These are phyloP conservation scores for Clathrospora elynae DNA, from an alignment of 2,329 filamentous ascomycete genomes.

Conservation along the genomic window DNA sequence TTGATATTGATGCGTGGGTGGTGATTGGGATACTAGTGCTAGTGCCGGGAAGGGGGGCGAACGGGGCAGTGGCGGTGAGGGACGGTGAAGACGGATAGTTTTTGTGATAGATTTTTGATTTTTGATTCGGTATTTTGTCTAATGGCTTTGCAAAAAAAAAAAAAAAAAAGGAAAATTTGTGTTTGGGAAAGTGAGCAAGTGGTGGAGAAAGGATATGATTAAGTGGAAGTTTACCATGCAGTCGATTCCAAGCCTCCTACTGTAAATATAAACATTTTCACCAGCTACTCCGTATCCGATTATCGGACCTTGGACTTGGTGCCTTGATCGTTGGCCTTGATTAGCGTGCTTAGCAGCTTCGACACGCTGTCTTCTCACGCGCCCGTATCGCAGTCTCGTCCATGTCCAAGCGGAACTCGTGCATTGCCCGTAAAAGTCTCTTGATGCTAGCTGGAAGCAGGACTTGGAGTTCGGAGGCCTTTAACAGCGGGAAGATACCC, in stretches of 20 bases:
- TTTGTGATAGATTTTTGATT: slow-evolving; percentile 56
- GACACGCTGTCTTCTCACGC: not conserved
- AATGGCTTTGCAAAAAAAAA: too few species aligned
- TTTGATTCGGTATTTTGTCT: too few species aligned
- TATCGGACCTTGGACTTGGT: slow-evolving; percentile 8
- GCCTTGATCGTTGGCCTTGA: slow-evolving; percentile 24
- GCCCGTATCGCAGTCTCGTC: slow-evolving; percentile 10
- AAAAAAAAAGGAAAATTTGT: too few species aligned
- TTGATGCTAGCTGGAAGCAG: slow-evolving; percentile 26
- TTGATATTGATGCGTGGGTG: not conserved
- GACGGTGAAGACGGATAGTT: slow-evolving; percentile 35
- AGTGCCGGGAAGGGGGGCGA: not conserved
- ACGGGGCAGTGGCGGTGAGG: slow-evolving; percentile 26
- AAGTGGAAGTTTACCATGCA: too few species aligned
- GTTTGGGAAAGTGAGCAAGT: too few species aligned
- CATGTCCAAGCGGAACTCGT: slow-evolving; percentile 28
- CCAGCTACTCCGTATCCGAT: slow-evolving; percentile 31
- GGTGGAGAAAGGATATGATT: too few species aligned
- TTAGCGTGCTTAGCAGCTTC: slow-evolving; percentile 41
- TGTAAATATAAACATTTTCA: slow-evolving; percentile 42
- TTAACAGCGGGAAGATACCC: slow-evolving; percentile 15
- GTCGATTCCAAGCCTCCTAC: slow-evolving; percentile 42
- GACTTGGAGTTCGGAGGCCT: slow-evolving; percentile 6
- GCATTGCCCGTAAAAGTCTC: slow-evolving; percentile 22
- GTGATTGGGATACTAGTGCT: slow-evolving; percentile 12